phyloP scores from a whole-genome alignment of 495 filamentous ascomycete genomes.

The Aspergillus panamensis region DNA sequence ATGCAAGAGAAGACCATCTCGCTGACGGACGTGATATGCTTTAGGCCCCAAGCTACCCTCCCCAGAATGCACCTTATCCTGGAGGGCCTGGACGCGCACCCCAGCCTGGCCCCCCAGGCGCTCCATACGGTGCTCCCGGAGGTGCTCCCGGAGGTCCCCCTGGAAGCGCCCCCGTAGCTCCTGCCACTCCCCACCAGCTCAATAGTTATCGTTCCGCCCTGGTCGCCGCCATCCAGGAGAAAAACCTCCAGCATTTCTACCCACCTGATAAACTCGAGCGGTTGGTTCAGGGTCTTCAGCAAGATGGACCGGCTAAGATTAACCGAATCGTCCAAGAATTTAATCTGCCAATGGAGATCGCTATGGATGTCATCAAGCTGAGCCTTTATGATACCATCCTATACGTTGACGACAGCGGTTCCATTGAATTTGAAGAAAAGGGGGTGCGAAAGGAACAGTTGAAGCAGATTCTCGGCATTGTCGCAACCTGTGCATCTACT shows the following conservation, averaged over 20 bases:
- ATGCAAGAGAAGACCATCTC: slow-evolving; percentile 9
- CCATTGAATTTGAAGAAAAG: slow-evolving; percentile 63
- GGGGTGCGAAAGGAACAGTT: slow-evolving; percentile 66
- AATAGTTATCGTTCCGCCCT: slow-evolving; percentile 52
- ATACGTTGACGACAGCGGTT: slow-evolving; percentile 71
- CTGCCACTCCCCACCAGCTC: slow-evolving; percentile 46
- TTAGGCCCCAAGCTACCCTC: slow-evolving; percentile 29
- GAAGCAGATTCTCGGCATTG: slow-evolving; percentile 56
- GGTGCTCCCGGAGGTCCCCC: slow-evolving; percentile 29
- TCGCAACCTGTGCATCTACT: slow-evolving; percentile 61
- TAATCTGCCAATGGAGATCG: slow-evolving; percentile 58
- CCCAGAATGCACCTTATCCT: slow-evolving; percentile 35
- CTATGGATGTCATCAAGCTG: slow-evolving; percentile 64
- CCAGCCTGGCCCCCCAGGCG: slow-evolving; percentile 25
- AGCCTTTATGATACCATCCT: slow-evolving; percentile 64
- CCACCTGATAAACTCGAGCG: slow-evolving; percentile 43
- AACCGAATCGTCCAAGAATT: slow-evolving; percentile 52
- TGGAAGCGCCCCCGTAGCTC: slow-evolving; percentile 28
- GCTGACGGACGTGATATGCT: slow-evolving; percentile 12
- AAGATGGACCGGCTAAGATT: slow-evolving; percentile 47
- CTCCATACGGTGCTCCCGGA: slow-evolving; percentile 28
- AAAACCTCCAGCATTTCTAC: slow-evolving; percentile 53
- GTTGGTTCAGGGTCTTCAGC: slow-evolving; percentile 36
- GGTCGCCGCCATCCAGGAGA: slow-evolving; percentile 54
- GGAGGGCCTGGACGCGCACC: slow-evolving; percentile 31